Evolutionary conservation across 306 rosid species (phyloP).

Genomic region (Quercus cerris): DNA sequence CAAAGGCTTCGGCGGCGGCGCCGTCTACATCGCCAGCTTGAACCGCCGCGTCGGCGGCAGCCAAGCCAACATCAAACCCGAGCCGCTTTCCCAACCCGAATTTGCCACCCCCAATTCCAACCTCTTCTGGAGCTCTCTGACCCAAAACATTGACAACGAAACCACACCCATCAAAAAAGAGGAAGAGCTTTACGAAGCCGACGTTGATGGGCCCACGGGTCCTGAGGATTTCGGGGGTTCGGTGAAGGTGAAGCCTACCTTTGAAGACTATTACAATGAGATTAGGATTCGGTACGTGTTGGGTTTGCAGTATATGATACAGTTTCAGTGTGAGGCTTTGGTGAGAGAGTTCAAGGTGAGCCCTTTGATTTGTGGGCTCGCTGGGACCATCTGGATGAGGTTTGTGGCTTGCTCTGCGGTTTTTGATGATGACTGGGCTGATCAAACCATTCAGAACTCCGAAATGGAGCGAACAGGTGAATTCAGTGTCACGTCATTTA

Average conservation of each 20-base stretch:
- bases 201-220: constrained; percentile 35
- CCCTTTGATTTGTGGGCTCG: constrained; percentile 77
- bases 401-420: constrained; percentile 60
- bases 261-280: constrained; percentile 54
- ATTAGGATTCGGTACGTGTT: constrained; percentile 64
- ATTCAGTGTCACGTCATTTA: not conserved
- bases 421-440: constrained; percentile 64
- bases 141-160: constrained; percentile 27
- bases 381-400: constrained; percentile 78
- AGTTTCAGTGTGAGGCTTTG: constrained; percentile 77
- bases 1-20: constrained; percentile 32
- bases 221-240: constrained; percentile 54
- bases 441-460: constrained; percentile 46
- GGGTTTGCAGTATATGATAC: constrained; percentile 76
- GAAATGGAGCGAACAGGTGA: constrained; percentile 57
- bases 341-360: constrained; percentile 70
- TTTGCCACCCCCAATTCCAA: constrained; percentile 34
- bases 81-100: constrained; percentile 53
- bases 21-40: constrained; percentile 53
- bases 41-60: constrained; percentile 38
- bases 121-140: constrained; percentile 35
- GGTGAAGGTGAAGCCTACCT: constrained; percentile 9
- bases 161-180: constrained; percentile 20
- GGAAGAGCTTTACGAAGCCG: constrained; percentile 7
- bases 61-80: constrained; percentile 22